A percentile compares a stretch with the other conserved stretches of the same genome.
Evolutionary conservation across 2,329 filamentous ascomycete genomes (phyloP).

Genomic region (Colletotrichum horii): DNA sequence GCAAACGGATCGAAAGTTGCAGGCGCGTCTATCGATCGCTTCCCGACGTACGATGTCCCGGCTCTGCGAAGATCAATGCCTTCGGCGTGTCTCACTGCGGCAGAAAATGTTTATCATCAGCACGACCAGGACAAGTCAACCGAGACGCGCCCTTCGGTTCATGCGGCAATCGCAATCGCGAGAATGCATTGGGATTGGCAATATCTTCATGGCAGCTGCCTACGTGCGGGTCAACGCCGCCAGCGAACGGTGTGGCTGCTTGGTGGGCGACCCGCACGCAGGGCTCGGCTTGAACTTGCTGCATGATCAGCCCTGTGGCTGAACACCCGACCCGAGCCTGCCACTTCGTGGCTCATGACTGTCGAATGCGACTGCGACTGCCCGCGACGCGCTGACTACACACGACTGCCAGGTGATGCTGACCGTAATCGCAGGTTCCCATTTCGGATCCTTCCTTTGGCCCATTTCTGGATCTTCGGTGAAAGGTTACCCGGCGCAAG

Average conservation of each 20-base stretch:
- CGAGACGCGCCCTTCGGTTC: not conserved
- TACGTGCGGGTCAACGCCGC: not conserved
- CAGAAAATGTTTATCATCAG: not conserved
- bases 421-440: constrained; percentile 1
- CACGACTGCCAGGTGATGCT: not conserved
- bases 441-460: constrained; percentile 19
- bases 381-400: not conserved
- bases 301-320: not conserved
- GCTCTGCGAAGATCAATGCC: not conserved
- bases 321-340: not conserved
- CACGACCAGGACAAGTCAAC: not conserved
- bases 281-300: not conserved
- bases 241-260: not conserved
- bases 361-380: not conserved
- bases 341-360: not conserved
- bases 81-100: not conserved
- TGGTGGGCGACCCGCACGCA: not conserved
- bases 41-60: not conserved
- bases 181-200: not conserved
- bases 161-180: not conserved
- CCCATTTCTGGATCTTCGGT: constrained; percentile 36
- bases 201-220: not conserved
- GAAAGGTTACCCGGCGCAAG: constrained; percentile 30
- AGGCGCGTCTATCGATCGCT: not conserved
- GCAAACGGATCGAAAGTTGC: not conserved